A percentile compares a stretch with the other conserved stretches of the same genome.
Evolutionary conservation across 177 flowering plant genomes (phyloP).

Genomic region (Tripterygium wilfordii): DNA sequence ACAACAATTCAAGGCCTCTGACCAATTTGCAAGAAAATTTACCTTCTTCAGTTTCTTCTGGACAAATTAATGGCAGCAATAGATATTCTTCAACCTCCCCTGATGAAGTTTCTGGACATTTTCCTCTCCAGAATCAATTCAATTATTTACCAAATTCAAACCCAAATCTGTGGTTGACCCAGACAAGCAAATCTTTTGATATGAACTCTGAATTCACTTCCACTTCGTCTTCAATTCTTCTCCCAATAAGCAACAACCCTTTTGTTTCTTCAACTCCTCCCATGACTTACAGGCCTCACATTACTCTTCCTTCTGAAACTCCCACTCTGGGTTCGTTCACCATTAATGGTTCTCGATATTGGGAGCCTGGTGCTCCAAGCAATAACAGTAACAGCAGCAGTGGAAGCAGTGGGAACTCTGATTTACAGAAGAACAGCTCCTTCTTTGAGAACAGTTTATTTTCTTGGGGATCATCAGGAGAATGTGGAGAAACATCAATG

Average conservation of each 20-base stretch:
- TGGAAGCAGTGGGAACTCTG: no score
- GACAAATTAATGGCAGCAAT: no score
- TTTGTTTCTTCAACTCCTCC: slow-evolving; percentile 6
- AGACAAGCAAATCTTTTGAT: slow-evolving; percentile 6
- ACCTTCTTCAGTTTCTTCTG: slow-evolving; percentile 3
- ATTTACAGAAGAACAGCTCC: no score
- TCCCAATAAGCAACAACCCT: slow-evolving; percentile 6
- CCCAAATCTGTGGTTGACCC: slow-evolving; percentile 15
- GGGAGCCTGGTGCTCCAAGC: slow-evolving; percentile 13
- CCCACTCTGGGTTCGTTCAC: slow-evolving; percentile 7
- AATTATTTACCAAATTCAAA: slow-evolving; percentile 13
- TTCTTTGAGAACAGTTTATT: slow-evolving; percentile 14
- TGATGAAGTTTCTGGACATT: slow-evolving; percentile 9
- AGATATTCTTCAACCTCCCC: slow-evolving; percentile 2
- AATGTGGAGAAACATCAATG: slow-evolving; percentile 11
- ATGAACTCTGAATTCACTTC: slow-evolving; percentile 18
- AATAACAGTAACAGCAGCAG: slow-evolving; percentile 14
- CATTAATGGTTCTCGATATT: slow-evolving; percentile 2
- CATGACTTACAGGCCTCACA: slow-evolving; percentile 8
- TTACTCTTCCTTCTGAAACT: slow-evolving; percentile 6
- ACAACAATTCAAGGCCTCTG: slow-evolving; percentile 5
- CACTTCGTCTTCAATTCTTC: slow-evolving; percentile 3
- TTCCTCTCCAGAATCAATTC: slow-evolving; percentile 18
- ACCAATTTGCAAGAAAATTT: slow-evolving; percentile 4
- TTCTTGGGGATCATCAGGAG: slow-evolving; percentile 23